Conservation (phyloP, 805 yeast genomes). For the Clavispora fructus region DNA sequence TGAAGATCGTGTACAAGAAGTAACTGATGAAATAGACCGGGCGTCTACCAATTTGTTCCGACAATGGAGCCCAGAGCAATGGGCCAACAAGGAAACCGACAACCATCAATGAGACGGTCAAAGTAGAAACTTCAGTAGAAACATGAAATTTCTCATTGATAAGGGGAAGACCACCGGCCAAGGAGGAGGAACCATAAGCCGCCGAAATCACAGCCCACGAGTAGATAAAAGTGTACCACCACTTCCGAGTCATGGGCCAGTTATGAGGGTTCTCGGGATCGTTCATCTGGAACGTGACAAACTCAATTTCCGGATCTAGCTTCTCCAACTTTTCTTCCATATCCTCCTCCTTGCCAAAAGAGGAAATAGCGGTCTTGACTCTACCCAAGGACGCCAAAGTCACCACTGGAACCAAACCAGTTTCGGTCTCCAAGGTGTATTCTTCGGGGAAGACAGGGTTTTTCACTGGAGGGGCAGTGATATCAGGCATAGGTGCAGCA, state of each 20-base stretch:
- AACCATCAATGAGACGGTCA: constrained; percentile 83
- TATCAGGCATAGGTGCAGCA: constrained; percentile 50
- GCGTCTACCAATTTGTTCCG: constrained; percentile 81
- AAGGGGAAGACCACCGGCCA: constrained; percentile 77
- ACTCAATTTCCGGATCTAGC: constrained; percentile 65
- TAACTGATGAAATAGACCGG: constrained; percentile 78
- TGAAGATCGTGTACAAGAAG: constrained; percentile 68
- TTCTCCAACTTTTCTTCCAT: constrained; percentile 18
- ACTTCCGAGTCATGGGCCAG: constrained; percentile 56
- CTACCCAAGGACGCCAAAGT: constrained; percentile 70
- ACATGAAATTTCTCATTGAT: constrained; percentile 65
- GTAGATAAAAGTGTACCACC: constrained; percentile 64
- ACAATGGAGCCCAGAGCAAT: constrained; percentile 80
- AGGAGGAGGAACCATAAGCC: constrained; percentile 90
- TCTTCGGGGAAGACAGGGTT: constrained; percentile 89
- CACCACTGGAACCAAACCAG: constrained; percentile 80
- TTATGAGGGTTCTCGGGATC: constrained; percentile 92
- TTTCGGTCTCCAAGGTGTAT: constrained; percentile 78
- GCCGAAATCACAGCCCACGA: constrained; percentile 78
- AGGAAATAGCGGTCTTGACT: constrained; percentile 13
- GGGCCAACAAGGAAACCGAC: constrained; percentile 87
- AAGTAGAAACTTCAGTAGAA: constrained; percentile 69
- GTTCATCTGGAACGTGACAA: constrained; percentile 71
- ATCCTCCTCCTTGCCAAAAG: constrained; percentile 16
- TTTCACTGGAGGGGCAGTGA: constrained; percentile 40